Percentiles rank a stretch among this genome's conserved stretches.
phyloP scores from a whole-genome alignment of 2,329 filamentous ascomycete species.

The Neopestalotiopsis sp. region DNA sequence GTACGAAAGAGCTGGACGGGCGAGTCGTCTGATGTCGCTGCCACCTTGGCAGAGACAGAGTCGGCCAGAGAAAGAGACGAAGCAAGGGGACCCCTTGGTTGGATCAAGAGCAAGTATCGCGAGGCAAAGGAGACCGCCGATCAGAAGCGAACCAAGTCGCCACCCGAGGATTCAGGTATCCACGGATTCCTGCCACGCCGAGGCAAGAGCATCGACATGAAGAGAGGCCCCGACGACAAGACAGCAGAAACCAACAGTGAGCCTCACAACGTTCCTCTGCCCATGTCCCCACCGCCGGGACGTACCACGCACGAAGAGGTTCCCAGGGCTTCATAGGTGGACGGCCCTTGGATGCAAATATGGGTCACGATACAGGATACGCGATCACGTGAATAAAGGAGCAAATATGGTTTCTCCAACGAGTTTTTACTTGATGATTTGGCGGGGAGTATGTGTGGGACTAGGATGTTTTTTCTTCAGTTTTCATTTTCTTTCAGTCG shows the following conservation, averaged over 20 bases:
- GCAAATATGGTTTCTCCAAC: not conserved
- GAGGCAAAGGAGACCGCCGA: slow-evolving; percentile 64
- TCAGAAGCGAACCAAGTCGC: slow-evolving; percentile 61
- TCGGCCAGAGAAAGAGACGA: slow-evolving; percentile 50
- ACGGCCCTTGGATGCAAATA: slow-evolving; percentile 11
- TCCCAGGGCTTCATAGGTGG: slow-evolving; percentile 29
- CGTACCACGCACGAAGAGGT: slow-evolving; percentile 32
- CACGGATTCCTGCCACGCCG: slow-evolving; percentile 41
- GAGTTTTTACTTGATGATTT: slow-evolving; percentile 9
- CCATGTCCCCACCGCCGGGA: slow-evolving; percentile 34
- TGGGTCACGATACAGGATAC: slow-evolving; percentile 17
- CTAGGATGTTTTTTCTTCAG: not conserved
- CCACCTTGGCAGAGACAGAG: slow-evolving; percentile 45
- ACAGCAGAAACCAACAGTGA: slow-evolving; percentile 23
- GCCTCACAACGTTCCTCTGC: slow-evolving; percentile 34
- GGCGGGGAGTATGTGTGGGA: slow-evolving; percentile 9
- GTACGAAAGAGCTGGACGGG: slow-evolving; percentile 56
- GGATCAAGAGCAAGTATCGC: slow-evolving; percentile 66
- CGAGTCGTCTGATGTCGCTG: slow-evolving; percentile 54
- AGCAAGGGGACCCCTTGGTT: slow-evolving; percentile 57
- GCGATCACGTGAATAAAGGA: not conserved
- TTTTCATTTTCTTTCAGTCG: not conserved
- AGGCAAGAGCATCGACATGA: slow-evolving; percentile 56
- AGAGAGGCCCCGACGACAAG: slow-evolving; percentile 45
- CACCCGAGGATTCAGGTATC: slow-evolving; percentile 47